Base-by-base conservation (phyloP, 2,329 filamentous ascomycete genomes). In the Fusarium tuaranense region DNA sequence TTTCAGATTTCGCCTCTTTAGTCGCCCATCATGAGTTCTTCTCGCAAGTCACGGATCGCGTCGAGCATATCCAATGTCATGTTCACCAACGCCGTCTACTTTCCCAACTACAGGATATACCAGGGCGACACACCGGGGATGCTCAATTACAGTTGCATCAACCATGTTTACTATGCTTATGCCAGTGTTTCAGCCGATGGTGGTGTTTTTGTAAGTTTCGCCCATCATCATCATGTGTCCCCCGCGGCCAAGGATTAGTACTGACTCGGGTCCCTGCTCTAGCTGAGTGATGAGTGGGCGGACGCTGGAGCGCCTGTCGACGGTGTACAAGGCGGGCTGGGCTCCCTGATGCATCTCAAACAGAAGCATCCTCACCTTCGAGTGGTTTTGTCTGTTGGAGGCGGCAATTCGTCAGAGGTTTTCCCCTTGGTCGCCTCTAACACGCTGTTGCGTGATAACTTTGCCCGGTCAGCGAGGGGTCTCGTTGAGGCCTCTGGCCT, bases 81-180 rank as follows among this genome's bases (percentile, higher is more conserved):
- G 84, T 89, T 87, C 80, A 90, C 89, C 79, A 97, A 97, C 82
- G 94, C 92, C 25, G 92, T 95, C 20, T 97, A 96, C 84, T 97
- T 94, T 82, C 93, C 93, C n/a, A 96, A 94, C 83, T 91, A 90
- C 84, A 87, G 91, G 68, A 90, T 95, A 75, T 95, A 95, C 83
- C 87, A 88, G 67, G 89, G 92, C 73, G 90, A 94, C 77, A 93
- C 93, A 18, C 94, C 94, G 0, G 93, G 90, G 1, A 91, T 91
- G 65, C 85, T 96, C 79, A 93, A 94, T 80, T 91, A 94, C 81
- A 90, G 90, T 74, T 94, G 92, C 78, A 91, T 96, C 78, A 95
- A 92, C 75, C 92, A 95, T 79, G 91, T 95, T 30, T 95, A 95
- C 83, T 96, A 96, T 80, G 93, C 94, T 14, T 95, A 94, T 88